Evolutionary conservation across 176 grass and related monocot genomes (phyloP), one percentile per base, ranked within the genome.

Genomic region (Paspalum vaginatum): DNA sequence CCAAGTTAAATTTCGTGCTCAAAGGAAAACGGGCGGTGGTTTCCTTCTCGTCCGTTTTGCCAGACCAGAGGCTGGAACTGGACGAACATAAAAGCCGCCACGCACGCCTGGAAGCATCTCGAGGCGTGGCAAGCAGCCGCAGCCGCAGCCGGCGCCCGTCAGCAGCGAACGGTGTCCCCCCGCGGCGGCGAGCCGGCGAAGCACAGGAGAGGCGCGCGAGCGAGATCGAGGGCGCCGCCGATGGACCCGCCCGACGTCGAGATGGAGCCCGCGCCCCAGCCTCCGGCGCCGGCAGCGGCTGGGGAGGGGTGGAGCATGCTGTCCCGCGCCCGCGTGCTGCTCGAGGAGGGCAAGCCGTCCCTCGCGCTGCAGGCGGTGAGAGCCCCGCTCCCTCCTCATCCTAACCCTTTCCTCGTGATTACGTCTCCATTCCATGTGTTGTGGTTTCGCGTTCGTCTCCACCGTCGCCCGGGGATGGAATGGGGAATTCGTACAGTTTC

Each of bases 361-460:
- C 87, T 79, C 38, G 91, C 94, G 61, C 94, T 97, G 53, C 94
- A 97, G 81, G 66, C 87, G 84, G 94, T 97, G 78, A 90, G 88
- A 70, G 52, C 68, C 21, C 68, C 77, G 6, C 41, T 57, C n/a
- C 45, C 11, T 6, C 22, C 40, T 58, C 32, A 1, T 32, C 32
- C 32, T 32, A 32, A 1, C n/a, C 20, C 51, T 61, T 58, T 53
- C 43, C 8, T 52, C 69, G 57, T 27, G 55, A n/a, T n/a, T n/a
- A 56, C 63, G 64, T 50, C 49, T 85, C 82, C 71, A 54, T 85
- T 85, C 70, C 54, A 7, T 58, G 22, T 20, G 76, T 40, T 53
- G 15, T 61, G 8, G 45, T 27, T 51, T 44, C 27, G 71, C 41
- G 61, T 66, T 67, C 49, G 49, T 55, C 14, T 42, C 54, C 56